Base-by-base conservation (phyloP, 192 early-diverging fungal species). In the Hyaloraphidium curvatum region DNA sequence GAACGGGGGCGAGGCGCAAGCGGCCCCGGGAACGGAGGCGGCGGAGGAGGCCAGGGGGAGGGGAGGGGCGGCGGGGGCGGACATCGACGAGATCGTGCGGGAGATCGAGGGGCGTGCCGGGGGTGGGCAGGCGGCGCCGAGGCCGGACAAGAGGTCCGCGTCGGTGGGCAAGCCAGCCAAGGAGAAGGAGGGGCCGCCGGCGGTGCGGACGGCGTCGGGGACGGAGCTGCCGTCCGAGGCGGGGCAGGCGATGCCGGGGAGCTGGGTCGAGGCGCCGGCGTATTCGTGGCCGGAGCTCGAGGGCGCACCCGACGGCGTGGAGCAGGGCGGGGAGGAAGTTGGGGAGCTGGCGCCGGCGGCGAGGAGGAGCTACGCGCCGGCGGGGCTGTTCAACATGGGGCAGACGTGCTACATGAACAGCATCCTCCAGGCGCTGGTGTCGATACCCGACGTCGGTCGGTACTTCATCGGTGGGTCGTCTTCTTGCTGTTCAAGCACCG, bases 401-500 rank as follows among this genome's bases (percentile, higher is more conserved):
- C 43, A 48, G 23, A 48, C 43, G 43, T 48, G 43, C 23, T 48
- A 48, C 19, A 25, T 48, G 7, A 48, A 48, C 43, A 48, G 43
- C 43, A 48, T 48, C 23, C 17, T 48, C 7, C 43, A 48, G 23
- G 43, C 43, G 5, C 19, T 48, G 23, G 25, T 14, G 17, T 22
- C 17, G 14, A 48, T 25, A 9, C 43, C 43, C 5, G 43, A 48
- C 7, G 17, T 48, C 14, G 25, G 43, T 14, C 17, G 25, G 14
- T 48, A 48, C 43, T 48, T 48, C 25, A 14, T 48, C 5, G 5
- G 43, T 48, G 43, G 7, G 43, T 48, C 11, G 43, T 48, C 17
- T 25, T 25, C 43, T 48, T 7, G 25, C 43, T 48, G 14, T 48
- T 9, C 25, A 21, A n/a, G n/a, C n/a, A n/a, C n/a, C n/a, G n/a